A percentile compares a stretch with the other conserved stretches of the same genome.
These are phyloP conservation scores for Monilinia fructicola DNA, from an alignment of 2,329 filamentous ascomycete species.

Conservation along the genomic window DNA sequence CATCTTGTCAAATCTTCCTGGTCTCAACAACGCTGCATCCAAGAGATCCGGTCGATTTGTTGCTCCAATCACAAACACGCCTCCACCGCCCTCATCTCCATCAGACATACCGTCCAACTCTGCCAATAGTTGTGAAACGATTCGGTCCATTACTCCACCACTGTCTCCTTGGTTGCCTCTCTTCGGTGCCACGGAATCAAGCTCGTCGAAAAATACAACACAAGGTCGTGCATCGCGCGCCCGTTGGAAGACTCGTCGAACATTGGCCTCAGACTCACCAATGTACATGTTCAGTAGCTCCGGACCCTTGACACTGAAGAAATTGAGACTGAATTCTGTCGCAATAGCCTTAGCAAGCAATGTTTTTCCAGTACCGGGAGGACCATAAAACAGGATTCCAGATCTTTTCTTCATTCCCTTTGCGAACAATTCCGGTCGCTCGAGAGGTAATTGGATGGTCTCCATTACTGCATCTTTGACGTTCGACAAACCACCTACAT, in stretches of 20 bases:
- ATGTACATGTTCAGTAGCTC: conserved; percentile 96
- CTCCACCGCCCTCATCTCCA: conserved; percentile 74
- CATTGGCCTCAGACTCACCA: conserved; percentile 89
- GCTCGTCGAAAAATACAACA: conserved; percentile 90
- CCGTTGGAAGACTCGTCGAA: conserved; percentile 83
- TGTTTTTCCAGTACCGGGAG: conserved; percentile 88
- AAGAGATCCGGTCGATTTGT: conserved; percentile 93
- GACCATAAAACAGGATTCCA: conserved; percentile 88
- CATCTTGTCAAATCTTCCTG: conserved; percentile 97
- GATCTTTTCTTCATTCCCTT: conserved; percentile 98
- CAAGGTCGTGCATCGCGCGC: conserved; percentile 83
- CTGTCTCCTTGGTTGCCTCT: conserved; percentile 96
- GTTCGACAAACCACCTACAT: conserved; percentile 88
- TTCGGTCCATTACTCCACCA: conserved; percentile 96
- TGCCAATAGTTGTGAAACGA: conserved; percentile 90
- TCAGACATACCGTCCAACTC: conserved; percentile 98
- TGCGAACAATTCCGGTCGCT: conserved; percentile 89
- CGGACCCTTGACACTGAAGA: conserved; percentile 90
- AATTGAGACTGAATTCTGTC: conserved; percentile 90
- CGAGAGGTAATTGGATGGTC: conserved; percentile 90
- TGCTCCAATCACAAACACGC: conserved; percentile 94
- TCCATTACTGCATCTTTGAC: conserved; percentile 98
- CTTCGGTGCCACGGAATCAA: conserved; percentile 93
- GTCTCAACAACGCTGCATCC: conserved; percentile 83
- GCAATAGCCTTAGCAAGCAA: conserved; percentile 91